A percentile compares a stretch with the other conserved stretches of the same genome.
These are phyloP conservation scores for Chaetomium tenue DNA, from an alignment of 495 filamentous ascomycete species.

Conservation along the genomic window DNA sequence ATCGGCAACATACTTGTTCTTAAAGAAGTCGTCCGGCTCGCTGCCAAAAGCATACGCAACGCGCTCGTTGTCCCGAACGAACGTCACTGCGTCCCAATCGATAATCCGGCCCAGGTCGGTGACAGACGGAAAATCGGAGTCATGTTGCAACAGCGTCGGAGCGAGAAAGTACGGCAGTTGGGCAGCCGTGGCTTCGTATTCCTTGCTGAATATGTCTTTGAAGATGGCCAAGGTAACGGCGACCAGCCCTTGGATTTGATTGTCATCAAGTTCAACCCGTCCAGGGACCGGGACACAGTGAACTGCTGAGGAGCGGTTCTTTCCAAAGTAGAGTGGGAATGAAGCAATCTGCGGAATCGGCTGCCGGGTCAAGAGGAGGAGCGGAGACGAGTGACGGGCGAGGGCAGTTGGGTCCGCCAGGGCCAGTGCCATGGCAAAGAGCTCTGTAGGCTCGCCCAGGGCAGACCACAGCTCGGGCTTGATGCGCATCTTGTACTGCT, in stretches of 20 bases:
- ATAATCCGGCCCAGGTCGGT: constrained; percentile 46
- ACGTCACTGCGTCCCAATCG: constrained; percentile 62
- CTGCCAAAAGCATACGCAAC: constrained; percentile 54
- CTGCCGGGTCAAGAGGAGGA: constrained; percentile 71
- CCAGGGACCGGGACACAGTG: constrained; percentile 37
- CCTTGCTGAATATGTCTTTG: constrained; percentile 86
- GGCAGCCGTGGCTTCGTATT: constrained; percentile 59
- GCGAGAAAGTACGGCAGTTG: constrained; percentile 84
- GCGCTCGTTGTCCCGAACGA: constrained; percentile 48
- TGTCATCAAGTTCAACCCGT: constrained; percentile 43
- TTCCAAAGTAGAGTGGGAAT: constrained; percentile 70
- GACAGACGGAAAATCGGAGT: constrained; percentile 27
- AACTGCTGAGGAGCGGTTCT: constrained; percentile 59
- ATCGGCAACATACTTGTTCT: constrained; percentile 69
- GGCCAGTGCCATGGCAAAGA: constrained; percentile 65
- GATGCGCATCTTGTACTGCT: constrained; percentile 69
- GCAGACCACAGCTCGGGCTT: constrained; percentile 76
- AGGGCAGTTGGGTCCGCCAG: constrained; percentile 59
- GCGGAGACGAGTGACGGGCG: constrained; percentile 57
- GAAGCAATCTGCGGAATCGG: constrained; percentile 61
- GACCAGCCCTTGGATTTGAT: constrained; percentile 53
- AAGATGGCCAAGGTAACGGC: constrained; percentile 74
- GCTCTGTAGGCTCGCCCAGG: constrained; percentile 50
- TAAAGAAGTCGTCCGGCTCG: constrained; percentile 56
- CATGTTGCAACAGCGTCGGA: constrained; percentile 50